phyloP scores from a whole-genome alignment of 495 filamentous ascomycete genomes.

The Glutinoglossum americanum region DNA sequence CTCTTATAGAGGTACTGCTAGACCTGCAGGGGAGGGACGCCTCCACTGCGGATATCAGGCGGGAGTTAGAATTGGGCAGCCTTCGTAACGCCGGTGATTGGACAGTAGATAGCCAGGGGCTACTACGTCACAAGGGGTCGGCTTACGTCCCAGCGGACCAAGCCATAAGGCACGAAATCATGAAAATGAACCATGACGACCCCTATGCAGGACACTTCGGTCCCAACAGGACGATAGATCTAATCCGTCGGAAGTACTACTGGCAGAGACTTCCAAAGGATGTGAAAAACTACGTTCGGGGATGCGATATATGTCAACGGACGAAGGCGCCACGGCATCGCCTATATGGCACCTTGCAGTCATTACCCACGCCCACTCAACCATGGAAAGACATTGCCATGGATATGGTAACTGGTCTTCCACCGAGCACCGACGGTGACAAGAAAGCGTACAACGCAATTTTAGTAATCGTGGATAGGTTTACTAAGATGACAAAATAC shows the following conservation, averaged over 20 bases:
- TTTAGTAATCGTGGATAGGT: constrained; percentile 4
- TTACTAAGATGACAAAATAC: constrained; percentile 4
- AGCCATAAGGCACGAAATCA: constrained; percentile 3
- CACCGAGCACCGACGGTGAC: neutral
- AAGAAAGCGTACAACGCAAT: constrained; percentile 2
- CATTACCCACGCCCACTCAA: constrained; percentile 3
- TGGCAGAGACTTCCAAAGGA: constrained; percentile 1
- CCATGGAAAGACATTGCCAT: constrained; percentile 7
- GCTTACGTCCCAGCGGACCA: neutral
- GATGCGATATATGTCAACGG: constrained; percentile 7
- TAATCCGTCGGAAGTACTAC: constrained; percentile 3
- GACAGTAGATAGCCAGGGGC: neutral
- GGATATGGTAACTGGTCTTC: constrained; percentile 8
- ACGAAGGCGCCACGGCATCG: constrained; percentile 5
- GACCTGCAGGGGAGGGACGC: neutral
- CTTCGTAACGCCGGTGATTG: neutral
- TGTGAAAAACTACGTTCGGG: constrained; percentile 9
- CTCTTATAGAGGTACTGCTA: neutral
- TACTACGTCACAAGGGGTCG: neutral
- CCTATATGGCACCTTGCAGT: constrained; percentile 8
- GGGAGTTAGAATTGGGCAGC: neutral
- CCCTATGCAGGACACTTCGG: constrained; percentile 5
- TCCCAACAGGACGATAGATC: neutral
- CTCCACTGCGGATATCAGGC: neutral
- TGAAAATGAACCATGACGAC: neutral